A percentile compares a stretch with the other conserved stretches of the same genome.
Conservation (phyloP, 129 eudicot genomes). For the Rutidosis leptorrhynchoides region DNA sequence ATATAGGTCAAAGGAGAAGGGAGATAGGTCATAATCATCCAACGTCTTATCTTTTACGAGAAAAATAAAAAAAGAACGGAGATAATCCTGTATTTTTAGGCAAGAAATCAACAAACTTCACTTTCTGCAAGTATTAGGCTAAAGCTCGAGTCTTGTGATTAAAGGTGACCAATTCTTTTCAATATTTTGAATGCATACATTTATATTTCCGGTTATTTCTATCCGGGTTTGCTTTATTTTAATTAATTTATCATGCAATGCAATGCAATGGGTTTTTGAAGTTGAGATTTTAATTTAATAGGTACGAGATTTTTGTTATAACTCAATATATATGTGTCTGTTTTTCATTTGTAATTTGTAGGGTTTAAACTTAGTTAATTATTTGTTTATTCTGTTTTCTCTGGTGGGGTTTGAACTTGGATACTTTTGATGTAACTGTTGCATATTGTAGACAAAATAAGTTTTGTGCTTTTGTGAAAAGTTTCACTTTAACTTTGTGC, state of each 20-base stretch:
- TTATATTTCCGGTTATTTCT: background rate
- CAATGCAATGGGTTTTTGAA: conserved; percentile 9
- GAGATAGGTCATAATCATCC: background rate
- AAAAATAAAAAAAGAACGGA: no score
- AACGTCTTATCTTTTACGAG: background rate
- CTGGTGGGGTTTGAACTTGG: background rate
- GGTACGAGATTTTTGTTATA: no score
- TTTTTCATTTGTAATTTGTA: conserved; percentile 18
- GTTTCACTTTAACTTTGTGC: conserved; percentile 3
- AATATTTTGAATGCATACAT: background rate
- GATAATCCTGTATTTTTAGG: background rate
- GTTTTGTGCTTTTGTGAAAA: conserved; percentile 19
- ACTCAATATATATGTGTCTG: background rate
- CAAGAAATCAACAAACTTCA: conserved; percentile 5
- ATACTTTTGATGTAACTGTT: background rate
- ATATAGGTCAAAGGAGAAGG: background rate
- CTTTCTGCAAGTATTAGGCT: conserved; percentile 8
- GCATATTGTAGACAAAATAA: conserved; percentile 13
- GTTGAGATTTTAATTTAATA: background rate
- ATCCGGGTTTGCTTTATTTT: conserved; percentile 5
- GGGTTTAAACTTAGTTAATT: conserved; percentile 7
- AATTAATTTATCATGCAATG: no score
- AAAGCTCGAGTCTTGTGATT: conserved; percentile 25
- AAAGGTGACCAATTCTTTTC: conserved; percentile 17
- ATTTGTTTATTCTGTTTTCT: background rate